Percentiles rank a stretch among this genome's conserved stretches.
Evolutionary conservation across 2,329 filamentous ascomycete species (phyloP).

Genomic region (Curvularia hawaiiensis): DNA sequence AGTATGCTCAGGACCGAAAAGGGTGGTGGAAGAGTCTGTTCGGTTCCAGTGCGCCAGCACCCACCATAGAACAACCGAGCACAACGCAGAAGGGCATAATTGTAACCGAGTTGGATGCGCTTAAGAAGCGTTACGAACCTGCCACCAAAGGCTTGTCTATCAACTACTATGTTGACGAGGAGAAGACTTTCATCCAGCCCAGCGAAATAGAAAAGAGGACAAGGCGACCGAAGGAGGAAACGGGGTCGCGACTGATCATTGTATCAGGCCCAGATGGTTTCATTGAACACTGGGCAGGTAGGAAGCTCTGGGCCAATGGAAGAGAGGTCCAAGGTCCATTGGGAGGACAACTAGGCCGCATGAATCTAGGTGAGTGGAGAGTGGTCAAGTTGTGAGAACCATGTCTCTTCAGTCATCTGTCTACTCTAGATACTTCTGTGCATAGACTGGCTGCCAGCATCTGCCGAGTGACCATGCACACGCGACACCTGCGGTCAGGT

Average conservation of each 20-base stretch:
- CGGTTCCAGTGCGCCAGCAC: conserved; percentile 18
- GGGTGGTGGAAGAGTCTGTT: conserved; percentile 40
- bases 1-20: conserved; percentile 14
- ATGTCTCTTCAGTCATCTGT: background rate
- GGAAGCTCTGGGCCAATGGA: conserved; percentile 76
- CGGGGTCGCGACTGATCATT: conserved; percentile 71
- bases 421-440: background rate
- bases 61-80: conserved; percentile 7
- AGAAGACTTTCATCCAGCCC: conserved; percentile 66
- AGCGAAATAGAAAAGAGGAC: conserved; percentile 42
- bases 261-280: conserved; percentile 94
- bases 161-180: conserved; percentile 82
- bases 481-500: background rate
- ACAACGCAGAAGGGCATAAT: conserved; percentile 45
- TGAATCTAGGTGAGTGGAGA: conserved; percentile 63
- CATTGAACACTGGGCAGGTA: conserved; percentile 77
- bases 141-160: conserved; percentile 52
- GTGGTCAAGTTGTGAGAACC: conserved; percentile 61
- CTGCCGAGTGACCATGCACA: background rate
- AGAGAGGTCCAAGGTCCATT: conserved; percentile 76
- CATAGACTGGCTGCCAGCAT: background rate
- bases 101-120: conserved; percentile 15
- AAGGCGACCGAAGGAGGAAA: conserved; percentile 24
- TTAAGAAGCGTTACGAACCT: conserved; percentile 17
- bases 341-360: conserved; percentile 67